A percentile compares a stretch with the other conserved stretches of the same genome.
These are phyloP conservation scores for Penicillium sp. DNA, from an alignment of 2,329 filamentous ascomycete genomes.

Conservation along the genomic window DNA sequence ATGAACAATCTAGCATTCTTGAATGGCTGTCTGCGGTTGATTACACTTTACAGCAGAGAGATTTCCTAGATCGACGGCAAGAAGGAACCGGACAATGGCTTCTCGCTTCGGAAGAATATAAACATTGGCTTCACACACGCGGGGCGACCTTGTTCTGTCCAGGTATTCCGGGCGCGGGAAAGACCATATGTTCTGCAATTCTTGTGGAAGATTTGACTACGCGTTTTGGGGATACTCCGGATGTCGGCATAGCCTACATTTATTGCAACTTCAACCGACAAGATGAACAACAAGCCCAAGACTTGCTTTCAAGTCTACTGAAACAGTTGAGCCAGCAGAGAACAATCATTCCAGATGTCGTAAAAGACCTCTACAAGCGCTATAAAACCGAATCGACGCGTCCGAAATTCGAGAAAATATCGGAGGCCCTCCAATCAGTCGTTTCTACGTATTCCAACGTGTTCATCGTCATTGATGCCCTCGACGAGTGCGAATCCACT, in stretches of 20 bases:
- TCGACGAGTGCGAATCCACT: constrained; percentile 29
- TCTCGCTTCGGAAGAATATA: constrained; percentile 16
- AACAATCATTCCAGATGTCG: constrained; percentile 21
- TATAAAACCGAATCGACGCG: constrained; percentile 14
- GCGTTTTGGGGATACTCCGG: constrained; percentile 16
- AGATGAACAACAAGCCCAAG: constrained; percentile 36
- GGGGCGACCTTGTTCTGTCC: constrained; percentile 14
- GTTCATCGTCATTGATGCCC: constrained; percentile 33
- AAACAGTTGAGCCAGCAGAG: constrained; percentile 37
- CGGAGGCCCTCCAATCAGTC: constrained; percentile 16
- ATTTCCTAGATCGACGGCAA: constrained; percentile 10
- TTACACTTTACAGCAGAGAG: constrained; percentile 12
- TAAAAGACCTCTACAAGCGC: constrained; percentile 31
- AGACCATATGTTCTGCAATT: constrained; percentile 25
- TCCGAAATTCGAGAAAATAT: constrained; percentile 28
- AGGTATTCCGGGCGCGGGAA: constrained; percentile 21
- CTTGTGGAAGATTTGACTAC: constrained; percentile 43
- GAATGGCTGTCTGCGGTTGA: constrained; percentile 1
- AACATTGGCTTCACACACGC: constrained; percentile 9
- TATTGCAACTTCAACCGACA: constrained; percentile 48
- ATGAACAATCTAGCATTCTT: constrained; percentile 2
- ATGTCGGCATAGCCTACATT: constrained; percentile 45
- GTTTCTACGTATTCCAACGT: constrained; percentile 14
- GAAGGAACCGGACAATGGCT: constrained; percentile 23
- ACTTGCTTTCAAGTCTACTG: constrained; percentile 37